Conservation (phyloP, 164 flowering plant species). For the Magnolia sinica region DNA sequence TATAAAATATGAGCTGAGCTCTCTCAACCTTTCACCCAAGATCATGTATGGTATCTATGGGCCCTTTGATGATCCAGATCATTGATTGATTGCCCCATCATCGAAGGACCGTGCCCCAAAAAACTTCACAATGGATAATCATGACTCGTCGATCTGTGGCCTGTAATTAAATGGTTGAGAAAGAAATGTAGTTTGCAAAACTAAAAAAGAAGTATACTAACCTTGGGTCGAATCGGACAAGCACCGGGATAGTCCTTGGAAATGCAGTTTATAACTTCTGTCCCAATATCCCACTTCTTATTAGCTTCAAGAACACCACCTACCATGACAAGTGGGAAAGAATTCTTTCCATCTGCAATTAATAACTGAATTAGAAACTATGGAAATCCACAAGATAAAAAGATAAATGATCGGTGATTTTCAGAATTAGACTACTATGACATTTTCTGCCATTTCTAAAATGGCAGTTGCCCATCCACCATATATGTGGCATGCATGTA, state of each 20-base stretch:
- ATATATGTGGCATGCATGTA: not conserved
- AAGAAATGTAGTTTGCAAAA: not conserved
- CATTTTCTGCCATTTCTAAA: not conserved
- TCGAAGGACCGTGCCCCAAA: not conserved
- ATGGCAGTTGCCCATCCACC: not conserved
- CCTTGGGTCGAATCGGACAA: conserved; percentile 82
- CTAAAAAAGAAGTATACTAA: conserved; percentile 20
- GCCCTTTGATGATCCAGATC: not conserved
- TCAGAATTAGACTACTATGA: not conserved
- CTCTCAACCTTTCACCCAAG: too few relatives aligned
- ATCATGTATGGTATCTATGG: too few relatives aligned
- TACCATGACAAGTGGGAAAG: conserved; percentile 91
- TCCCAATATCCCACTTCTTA: conserved; percentile 79
- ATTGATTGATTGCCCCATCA: not conserved
- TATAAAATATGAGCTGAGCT: too few relatives aligned
- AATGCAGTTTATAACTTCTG: conserved; percentile 60
- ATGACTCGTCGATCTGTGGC: not conserved
- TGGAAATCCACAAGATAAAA: not conserved
- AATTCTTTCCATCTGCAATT: conserved; percentile 67
- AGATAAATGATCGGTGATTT: not conserved
- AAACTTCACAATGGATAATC: too few relatives aligned
- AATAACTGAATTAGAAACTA: not conserved
- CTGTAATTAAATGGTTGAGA: not conserved
- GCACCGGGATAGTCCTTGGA: conserved; percentile 62
- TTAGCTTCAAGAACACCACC: conserved; percentile 96